Evolutionary conservation across 306 rosid species (phyloP).

Genomic region (Trichosanthes truncata): DNA sequence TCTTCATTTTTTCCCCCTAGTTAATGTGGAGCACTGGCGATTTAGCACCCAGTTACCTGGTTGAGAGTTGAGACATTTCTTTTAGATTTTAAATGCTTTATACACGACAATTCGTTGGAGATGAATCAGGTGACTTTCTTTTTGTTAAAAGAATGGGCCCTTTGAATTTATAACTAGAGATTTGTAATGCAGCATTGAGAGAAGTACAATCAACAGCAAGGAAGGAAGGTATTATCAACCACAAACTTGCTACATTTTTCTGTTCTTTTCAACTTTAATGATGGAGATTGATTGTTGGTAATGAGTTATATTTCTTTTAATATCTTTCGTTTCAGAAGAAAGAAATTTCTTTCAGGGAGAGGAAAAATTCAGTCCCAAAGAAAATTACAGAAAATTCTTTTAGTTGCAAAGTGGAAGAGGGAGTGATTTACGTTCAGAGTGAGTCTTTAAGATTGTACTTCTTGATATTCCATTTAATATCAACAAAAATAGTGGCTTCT

Average conservation of each 20-base stretch:
- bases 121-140: background rate
- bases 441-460: background rate
- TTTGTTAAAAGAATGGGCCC: background rate
- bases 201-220: background rate
- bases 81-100: background rate
- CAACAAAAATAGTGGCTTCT: too few relatives aligned
- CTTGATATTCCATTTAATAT: too few relatives aligned
- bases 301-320: background rate
- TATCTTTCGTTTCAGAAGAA: background rate
- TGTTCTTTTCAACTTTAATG: background rate
- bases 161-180: constrained; percentile 2
- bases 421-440: background rate
- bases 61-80: background rate
- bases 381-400: background rate
- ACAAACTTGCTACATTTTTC: background rate
- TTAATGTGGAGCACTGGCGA: background rate
- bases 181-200: background rate
- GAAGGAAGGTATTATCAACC: background rate
- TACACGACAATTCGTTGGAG: background rate
- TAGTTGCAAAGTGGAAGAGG: background rate
- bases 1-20: background rate
- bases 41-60: background rate
- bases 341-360: background rate
- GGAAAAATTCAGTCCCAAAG: background rate
- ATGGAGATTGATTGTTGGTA: background rate